A percentile compares a stretch with the other conserved stretches of the same genome.
Conservation (phyloP, 306 rosid species). For the Astragalus membranaceus region DNA sequence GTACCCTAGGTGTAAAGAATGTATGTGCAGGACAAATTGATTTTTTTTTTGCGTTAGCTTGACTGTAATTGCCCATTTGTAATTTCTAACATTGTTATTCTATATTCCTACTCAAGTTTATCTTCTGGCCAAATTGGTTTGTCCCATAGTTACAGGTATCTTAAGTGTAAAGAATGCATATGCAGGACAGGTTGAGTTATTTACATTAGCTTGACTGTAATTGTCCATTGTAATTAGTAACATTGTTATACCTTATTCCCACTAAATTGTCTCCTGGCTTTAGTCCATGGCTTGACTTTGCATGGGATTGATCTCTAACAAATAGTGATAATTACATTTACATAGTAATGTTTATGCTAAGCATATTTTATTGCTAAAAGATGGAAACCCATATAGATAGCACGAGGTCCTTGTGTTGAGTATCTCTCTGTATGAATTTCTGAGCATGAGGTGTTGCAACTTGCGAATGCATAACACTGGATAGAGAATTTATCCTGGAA, state of each 20-base stretch:
- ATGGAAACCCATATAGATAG: neutral
- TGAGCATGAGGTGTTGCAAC: too few species aligned
- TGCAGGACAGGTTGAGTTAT: conserved; percentile 46
- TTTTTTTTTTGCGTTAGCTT: neutral
- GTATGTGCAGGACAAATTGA: conserved; percentile 75
- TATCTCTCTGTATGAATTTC: neutral
- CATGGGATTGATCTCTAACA: neutral
- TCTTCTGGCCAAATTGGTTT: neutral
- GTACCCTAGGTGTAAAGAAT: conserved; percentile 86
- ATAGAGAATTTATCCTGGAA: too few species aligned
- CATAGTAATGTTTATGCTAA: too few species aligned
- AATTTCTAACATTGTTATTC: conserved; percentile 25
- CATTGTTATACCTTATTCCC: neutral
- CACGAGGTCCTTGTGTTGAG: neutral
- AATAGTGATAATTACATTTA: neutral
- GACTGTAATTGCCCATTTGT: conserved; percentile 15
- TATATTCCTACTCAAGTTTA: conserved; percentile 11
- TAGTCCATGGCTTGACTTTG: neutral
- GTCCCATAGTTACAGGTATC: conserved; percentile 31
- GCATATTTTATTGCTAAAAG: too few species aligned
- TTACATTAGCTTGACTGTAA: neutral
- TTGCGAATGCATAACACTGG: too few species aligned
- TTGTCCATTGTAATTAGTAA: neutral
- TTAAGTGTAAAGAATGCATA: conserved; percentile 78
- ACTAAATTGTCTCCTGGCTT: neutral